Percentiles rank a stretch among this genome's conserved stretches.
phyloP scores from a whole-genome alignment of 2,329 filamentous ascomycete genomes.

The Fusarium guadeloupense region DNA sequence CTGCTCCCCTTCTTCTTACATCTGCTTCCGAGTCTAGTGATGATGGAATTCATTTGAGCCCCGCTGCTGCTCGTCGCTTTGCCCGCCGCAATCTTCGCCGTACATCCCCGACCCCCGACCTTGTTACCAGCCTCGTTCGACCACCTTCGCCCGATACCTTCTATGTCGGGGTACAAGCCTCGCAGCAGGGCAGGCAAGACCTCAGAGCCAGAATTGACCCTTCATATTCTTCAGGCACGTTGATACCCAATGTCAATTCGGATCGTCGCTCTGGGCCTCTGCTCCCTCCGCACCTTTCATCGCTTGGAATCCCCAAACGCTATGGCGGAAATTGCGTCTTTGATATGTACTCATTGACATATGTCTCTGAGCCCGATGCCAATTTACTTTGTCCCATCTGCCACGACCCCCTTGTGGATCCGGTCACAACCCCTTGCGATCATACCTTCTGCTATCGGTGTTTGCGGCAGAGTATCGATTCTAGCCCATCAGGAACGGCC shows the following conservation, averaged over 20 bases:
- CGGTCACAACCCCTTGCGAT: constrained; percentile 69
- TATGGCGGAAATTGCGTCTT: constrained; percentile 53
- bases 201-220: constrained; percentile 20
- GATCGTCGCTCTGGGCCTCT: constrained; percentile 49
- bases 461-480: constrained; percentile 55
- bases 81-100: constrained; percentile 49
- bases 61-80: constrained; percentile 49
- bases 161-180: constrained; percentile 44
- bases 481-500: constrained; percentile 52
- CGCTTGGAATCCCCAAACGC: constrained; percentile 51
- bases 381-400: constrained; percentile 66
- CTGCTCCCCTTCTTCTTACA: constrained; percentile 19
- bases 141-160: constrained; percentile 51
- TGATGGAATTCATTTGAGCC: constrained; percentile 48
- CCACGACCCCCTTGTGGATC: constrained; percentile 67
- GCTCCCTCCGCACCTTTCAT: constrained; percentile 50
- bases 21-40: constrained; percentile 50
- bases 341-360: constrained; percentile 58
- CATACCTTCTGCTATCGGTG: constrained; percentile 72
- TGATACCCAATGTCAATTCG: constrained; percentile 37
- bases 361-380: constrained; percentile 55
- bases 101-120: constrained; percentile 51
- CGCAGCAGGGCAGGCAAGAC: constrained; percentile 37
- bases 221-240: constrained; percentile 21
- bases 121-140: constrained; percentile 52